These are phyloP conservation scores for Umbellularia californica DNA, from an alignment of 164 flowering plant genomes.

Conservation along the genomic window DNA sequence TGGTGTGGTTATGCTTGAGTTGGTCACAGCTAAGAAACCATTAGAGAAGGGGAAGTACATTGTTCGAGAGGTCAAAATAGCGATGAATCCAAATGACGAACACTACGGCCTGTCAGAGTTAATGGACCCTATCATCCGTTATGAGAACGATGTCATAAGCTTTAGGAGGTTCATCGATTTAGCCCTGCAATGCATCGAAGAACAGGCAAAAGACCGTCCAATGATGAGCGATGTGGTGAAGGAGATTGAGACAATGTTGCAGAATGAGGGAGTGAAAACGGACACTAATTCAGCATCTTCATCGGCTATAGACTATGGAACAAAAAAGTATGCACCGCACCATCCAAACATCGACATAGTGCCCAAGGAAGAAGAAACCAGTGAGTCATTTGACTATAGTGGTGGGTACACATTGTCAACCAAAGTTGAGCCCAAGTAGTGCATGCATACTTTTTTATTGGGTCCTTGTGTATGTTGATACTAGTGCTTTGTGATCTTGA, in stretches of 20 bases:
- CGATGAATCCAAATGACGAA: conserved; percentile 32
- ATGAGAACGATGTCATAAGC: conserved; percentile 26
- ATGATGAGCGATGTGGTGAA: conserved; percentile 58
- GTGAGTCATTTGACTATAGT: conserved; percentile 33
- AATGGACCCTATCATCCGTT: conserved; percentile 39
- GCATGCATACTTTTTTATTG: no score
- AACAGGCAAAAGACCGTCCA: conserved; percentile 43
- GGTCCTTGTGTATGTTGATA: no score
- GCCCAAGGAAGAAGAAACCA: not conserved
- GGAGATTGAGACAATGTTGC: conserved; percentile 58
- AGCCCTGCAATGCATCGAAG: conserved; percentile 50
- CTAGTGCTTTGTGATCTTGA: no score
- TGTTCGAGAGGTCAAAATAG: conserved; percentile 36
- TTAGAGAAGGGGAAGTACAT: conserved; percentile 51
- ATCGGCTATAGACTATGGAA: conserved; percentile 34
- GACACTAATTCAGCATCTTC: conserved; percentile 41
- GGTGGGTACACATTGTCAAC: conserved; percentile 24
- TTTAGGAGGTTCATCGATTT: conserved; percentile 40
- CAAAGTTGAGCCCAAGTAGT: conserved; percentile 34
- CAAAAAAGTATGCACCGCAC: conserved; percentile 8
- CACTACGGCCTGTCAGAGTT: conserved; percentile 31
- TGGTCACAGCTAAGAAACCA: conserved; percentile 47
- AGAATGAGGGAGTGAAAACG: conserved; percentile 32
- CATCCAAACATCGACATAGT: conserved; percentile 31
- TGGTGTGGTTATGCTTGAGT: conserved; percentile 56